Conservation (phyloP, 805 yeast genomes). For the Pichia cephalocereana region DNA sequence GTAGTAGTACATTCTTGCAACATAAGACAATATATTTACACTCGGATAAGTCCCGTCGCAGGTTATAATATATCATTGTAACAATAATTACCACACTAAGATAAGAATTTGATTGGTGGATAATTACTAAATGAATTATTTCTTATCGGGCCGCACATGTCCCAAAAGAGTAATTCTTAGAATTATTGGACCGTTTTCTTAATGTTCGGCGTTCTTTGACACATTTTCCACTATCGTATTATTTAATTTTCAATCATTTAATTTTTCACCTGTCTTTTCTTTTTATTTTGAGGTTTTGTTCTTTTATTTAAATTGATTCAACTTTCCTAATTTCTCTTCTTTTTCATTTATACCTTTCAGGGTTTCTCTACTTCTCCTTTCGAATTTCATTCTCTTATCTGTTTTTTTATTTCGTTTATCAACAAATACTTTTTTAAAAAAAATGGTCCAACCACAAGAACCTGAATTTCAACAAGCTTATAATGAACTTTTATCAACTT, state of each 20-base stretch:
- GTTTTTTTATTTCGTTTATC: too few relatives aligned
- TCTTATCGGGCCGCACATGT: neutral
- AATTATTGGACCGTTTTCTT: neutral
- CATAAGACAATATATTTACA: too few relatives aligned
- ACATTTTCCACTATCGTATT: neutral
- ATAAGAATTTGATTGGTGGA: neutral
- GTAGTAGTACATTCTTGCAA: too few relatives aligned
- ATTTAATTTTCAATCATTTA: neutral
- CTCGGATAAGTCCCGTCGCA: too few relatives aligned
- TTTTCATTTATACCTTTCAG: neutral
- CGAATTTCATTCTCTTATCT: neutral
- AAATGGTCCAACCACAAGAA: slow-evolving; percentile 79
- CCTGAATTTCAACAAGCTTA: slow-evolving; percentile 99
- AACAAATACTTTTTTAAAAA: neutral
- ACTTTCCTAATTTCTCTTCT: neutral
- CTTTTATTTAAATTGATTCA: too few relatives aligned
- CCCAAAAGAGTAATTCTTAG: neutral
- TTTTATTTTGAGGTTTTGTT: too few relatives aligned
- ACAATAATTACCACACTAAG: neutral
- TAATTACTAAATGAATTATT: too few relatives aligned
- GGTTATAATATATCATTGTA: too few relatives aligned
- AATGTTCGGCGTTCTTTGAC: neutral
- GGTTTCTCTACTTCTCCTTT: neutral
- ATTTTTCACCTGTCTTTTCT: neutral
- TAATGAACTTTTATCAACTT: slow-evolving; percentile 81